A percentile compares a stretch with the other conserved stretches of the same genome.
These are phyloP conservation scores for Sclerotinia borealis DNA, from an alignment of 2,329 filamentous ascomycete genomes.

Conservation along the genomic window DNA sequence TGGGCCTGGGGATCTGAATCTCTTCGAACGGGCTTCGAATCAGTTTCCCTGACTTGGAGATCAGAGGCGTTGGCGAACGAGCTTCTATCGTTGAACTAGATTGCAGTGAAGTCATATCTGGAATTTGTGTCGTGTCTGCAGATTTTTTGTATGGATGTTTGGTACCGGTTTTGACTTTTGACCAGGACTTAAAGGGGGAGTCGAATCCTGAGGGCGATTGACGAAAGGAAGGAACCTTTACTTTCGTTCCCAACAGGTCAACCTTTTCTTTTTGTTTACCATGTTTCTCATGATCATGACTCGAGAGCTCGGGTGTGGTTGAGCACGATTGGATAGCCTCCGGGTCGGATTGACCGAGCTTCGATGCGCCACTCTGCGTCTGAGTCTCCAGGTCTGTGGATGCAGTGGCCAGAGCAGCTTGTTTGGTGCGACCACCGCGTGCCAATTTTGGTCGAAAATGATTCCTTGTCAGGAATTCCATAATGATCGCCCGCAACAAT, in stretches of 20 bases:
- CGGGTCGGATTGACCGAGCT: not conserved
- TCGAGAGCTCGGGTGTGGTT: not conserved
- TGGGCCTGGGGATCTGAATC: not conserved
- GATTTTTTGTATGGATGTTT: not conserved
- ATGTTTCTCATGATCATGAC: no score
- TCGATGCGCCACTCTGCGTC: not conserved
- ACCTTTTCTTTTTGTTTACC: not conserved
- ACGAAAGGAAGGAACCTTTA: conserved; percentile 25
- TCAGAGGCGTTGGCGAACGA: conserved; percentile 26
- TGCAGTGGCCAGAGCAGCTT: not conserved
- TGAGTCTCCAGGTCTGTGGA: not conserved
- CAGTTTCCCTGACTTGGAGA: conserved; percentile 39
- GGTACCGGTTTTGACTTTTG: conserved; percentile 34
- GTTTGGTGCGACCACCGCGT: not conserved
- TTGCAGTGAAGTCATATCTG: not conserved
- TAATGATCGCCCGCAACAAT: conserved; percentile 62
- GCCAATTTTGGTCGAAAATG: conserved; percentile 43
- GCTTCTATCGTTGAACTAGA: not conserved
- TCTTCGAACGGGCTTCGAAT: conserved; percentile 43
- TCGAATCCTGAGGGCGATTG: conserved; percentile 15
- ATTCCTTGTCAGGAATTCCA: conserved; percentile 69
- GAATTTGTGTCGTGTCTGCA: not conserved
- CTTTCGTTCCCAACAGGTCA: conserved; percentile 21
- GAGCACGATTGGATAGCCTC: not conserved
- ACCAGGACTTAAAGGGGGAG: conserved; percentile 35